A percentile compares a stretch with the other conserved stretches of the same genome.
phyloP scores from a whole-genome alignment of 1,284 basidiomycete species.

The Rhodotorula sp. region DNA sequence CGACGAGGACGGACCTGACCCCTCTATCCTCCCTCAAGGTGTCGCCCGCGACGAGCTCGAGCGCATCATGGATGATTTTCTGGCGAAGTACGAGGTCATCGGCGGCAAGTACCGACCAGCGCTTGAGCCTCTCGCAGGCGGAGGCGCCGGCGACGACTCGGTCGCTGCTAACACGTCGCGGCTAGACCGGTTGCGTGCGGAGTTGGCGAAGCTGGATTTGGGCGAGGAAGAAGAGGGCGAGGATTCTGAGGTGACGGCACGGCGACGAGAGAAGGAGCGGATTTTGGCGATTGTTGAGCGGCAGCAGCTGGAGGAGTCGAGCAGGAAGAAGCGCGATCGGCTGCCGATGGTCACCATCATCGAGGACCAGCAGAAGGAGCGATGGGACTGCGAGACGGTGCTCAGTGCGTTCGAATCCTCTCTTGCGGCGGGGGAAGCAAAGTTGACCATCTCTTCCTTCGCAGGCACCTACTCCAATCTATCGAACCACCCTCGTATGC shows the following conservation, averaged over 20 bases:
- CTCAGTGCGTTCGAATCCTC: conserved; percentile 61
- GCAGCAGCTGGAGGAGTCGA: conserved; percentile 44
- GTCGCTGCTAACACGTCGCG: conserved; percentile 55
- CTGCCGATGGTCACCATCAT: conserved; percentile 43
- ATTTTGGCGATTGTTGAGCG: conserved; percentile 33
- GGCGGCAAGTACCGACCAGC: conserved; percentile 74
- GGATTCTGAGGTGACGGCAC: conserved; percentile 41
- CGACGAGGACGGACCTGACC: conserved; percentile 67
- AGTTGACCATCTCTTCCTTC: neutral
- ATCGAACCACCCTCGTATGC: conserved; percentile 87
- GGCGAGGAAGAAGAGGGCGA: conserved; percentile 48
- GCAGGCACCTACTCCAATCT: conserved; percentile 90
- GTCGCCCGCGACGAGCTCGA: conserved; percentile 74
- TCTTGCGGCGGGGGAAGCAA: neutral
- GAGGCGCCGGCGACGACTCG: conserved; percentile 50
- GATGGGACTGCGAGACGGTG: conserved; percentile 94
- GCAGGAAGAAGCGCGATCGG: conserved; percentile 13
- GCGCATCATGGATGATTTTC: conserved; percentile 87
- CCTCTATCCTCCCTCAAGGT: neutral
- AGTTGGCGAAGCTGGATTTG: conserved; percentile 60
- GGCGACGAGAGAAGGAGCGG: conserved; percentile 51
- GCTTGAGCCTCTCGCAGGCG: conserved; percentile 38
- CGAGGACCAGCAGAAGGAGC: conserved; percentile 59
- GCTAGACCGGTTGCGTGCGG: conserved; percentile 69
- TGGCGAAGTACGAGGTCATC: conserved; percentile 85